These are phyloP conservation scores for Podosphaera aphanis DNA, from an alignment of 2,329 filamentous ascomycete genomes.

Conservation along the genomic window DNA sequence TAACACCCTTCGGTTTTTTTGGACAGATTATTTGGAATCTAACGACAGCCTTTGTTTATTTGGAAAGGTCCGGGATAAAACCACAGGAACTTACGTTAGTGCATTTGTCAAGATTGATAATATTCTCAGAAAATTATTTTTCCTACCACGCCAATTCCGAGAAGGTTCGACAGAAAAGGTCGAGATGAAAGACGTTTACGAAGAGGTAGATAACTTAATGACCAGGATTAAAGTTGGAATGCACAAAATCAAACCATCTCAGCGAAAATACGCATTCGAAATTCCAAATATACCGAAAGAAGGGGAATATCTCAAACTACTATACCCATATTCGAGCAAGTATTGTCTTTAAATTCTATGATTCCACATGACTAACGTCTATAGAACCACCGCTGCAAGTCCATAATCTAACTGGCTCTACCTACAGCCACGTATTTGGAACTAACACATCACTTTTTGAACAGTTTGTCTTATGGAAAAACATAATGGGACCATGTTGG, in stretches of 20 bases:
- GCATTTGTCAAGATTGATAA: constrained; percentile 95
- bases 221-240: constrained; percentile 61
- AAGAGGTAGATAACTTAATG: constrained; percentile 77
- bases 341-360: constrained; percentile 3
- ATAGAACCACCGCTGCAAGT: constrained; percentile 44
- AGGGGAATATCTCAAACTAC: constrained; percentile 76
- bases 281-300: constrained; percentile 69
- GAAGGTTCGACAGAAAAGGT: constrained; percentile 50
- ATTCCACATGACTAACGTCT: constrained; percentile 3
- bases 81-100: constrained; percentile 55
- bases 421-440: constrained; percentile 85
- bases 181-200: constrained; percentile 70
- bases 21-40: constrained; percentile 86
- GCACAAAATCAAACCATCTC: constrained; percentile 83
- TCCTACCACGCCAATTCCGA: constrained; percentile 63
- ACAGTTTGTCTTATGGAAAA: constrained; percentile 96
- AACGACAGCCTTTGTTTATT: constrained; percentile 84
- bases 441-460: constrained; percentile 86
- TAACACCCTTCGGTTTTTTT: constrained; percentile 82
- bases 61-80: constrained; percentile 85
- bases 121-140: constrained; percentile 75
- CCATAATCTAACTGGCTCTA: constrained; percentile 47
- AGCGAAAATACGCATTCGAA: constrained; percentile 89
- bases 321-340: constrained; percentile 74
- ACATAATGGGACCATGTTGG: constrained; percentile 98